Conservation (phyloP, 2,329 filamentous ascomycete genomes). For the Colletotrichum lindemuthianum region DNA sequence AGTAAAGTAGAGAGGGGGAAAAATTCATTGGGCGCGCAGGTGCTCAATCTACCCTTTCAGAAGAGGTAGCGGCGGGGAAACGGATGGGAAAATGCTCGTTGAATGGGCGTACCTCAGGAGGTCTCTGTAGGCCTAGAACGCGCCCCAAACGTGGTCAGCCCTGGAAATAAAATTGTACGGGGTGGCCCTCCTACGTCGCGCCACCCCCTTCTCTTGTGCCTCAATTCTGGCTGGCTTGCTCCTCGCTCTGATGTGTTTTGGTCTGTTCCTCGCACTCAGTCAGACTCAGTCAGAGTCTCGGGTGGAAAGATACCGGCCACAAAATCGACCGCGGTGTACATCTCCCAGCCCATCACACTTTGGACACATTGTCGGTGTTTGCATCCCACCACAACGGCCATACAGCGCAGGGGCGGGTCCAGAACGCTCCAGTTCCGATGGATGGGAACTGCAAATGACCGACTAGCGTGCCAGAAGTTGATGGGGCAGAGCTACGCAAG, state of each 20-base stretch:
- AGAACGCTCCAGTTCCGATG: slow-evolving; percentile 15
- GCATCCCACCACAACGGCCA: slow-evolving; percentile 12
- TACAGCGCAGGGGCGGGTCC: slow-evolving; percentile 11
- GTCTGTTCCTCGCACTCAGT: neutral
- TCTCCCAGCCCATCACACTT: slow-evolving; percentile 4
- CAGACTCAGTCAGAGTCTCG: neutral
- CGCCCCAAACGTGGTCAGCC: slow-evolving; percentile 34
- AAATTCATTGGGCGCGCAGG: slow-evolving; percentile 16
- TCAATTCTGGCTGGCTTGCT: too few relatives aligned
- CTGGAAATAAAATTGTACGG: slow-evolving; percentile 16
- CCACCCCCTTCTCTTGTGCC: slow-evolving; percentile 13
- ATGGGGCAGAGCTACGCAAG: slow-evolving; percentile 1
- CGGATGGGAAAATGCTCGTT: slow-evolving; percentile 24
- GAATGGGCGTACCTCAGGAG: slow-evolving; percentile 44
- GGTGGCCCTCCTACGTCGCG: slow-evolving; percentile 4
- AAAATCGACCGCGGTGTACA: neutral
- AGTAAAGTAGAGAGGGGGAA: neutral
- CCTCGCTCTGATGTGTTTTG: slow-evolving; percentile 4
- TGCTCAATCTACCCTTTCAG: neutral
- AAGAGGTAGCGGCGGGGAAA: slow-evolving; percentile 10
- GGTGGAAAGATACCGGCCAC: slow-evolving; percentile 4
- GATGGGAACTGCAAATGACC: slow-evolving; percentile 11
- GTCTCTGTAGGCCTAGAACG: slow-evolving; percentile 50
- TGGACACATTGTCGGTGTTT: slow-evolving; percentile 7
- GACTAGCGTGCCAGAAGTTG: slow-evolving; percentile 1